phyloP scores from a whole-genome alignment of 768 basidiomycete genomes.

The Tylopilus felleus region DNA sequence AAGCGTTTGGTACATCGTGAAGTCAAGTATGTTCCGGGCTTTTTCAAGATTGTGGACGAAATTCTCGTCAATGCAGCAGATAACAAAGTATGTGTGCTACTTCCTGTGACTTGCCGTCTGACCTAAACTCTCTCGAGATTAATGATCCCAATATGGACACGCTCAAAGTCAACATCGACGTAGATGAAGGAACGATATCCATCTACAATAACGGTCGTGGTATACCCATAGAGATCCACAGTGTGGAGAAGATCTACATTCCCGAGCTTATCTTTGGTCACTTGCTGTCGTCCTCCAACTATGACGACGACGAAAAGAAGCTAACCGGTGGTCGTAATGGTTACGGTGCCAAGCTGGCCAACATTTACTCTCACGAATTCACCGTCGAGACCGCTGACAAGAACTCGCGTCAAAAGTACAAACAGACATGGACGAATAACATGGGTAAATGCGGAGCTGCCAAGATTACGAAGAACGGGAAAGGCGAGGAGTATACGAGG shows the following conservation, averaged over 20 bases:
- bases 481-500: conserved; percentile 86
- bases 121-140: conserved; percentile 49
- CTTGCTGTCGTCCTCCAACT: conserved; percentile 91
- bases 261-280: conserved; percentile 98
- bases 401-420: conserved; percentile 83
- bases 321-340: conserved; percentile 98
- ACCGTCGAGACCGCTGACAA: conserved; percentile 94
- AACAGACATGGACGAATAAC: conserved; percentile 91
- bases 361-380: conserved; percentile 97
- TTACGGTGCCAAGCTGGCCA: conserved; percentile 96
- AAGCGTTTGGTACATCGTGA: conserved; percentile 84
- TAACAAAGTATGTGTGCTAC: conserved; percentile 74
- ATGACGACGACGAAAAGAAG: conserved; percentile 98
- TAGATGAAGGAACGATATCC: conserved; percentile 81
- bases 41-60: conserved; percentile 99
- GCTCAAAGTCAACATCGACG: conserved; percentile 83
- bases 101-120: background rate
- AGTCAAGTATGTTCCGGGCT: conserved; percentile 91
- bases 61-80: conserved; percentile 99
- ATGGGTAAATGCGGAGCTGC: conserved; percentile 86
- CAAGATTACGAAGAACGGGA: conserved; percentile 90
- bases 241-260: conserved; percentile 89
- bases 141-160: conserved; percentile 91
- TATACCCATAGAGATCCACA: conserved; percentile 96
- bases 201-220: conserved; percentile 95